These are phyloP conservation scores for Citropsis articulata DNA, from an alignment of 345 rosid genomes.

Conservation along the genomic window DNA sequence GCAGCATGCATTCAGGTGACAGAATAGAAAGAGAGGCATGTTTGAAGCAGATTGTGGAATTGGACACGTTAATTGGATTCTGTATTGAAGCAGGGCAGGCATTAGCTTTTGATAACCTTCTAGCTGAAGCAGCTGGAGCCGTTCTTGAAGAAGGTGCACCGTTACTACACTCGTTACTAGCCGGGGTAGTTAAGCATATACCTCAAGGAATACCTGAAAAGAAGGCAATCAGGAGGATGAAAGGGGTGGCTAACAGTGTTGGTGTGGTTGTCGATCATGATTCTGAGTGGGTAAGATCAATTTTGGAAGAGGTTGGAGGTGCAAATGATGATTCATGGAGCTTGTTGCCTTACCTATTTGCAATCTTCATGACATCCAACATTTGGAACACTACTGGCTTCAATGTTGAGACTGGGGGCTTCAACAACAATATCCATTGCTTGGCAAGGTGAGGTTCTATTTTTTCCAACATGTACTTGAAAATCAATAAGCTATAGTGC, in stretches of 20 bases:
- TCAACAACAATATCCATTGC: conserved; percentile 92
- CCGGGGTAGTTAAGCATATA: conserved; percentile 73
- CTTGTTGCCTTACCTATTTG: conserved; percentile 86
- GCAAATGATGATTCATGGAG: conserved; percentile 95
- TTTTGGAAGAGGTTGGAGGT: conserved; percentile 88
- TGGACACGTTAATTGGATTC: conserved; percentile 91
- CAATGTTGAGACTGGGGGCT: conserved; percentile 92
- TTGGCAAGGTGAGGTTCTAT: conserved; percentile 69
- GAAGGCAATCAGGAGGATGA: conserved; percentile 80
- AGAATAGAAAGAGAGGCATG: conserved; percentile 78
- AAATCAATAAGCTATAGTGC: not conserved
- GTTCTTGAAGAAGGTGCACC: conserved; percentile 90
- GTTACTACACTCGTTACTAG: conserved; percentile 72
- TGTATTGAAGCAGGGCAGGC: conserved; percentile 98
- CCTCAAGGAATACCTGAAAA: conserved; percentile 87
- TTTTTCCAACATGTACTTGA: not conserved
- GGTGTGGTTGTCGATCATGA: conserved; percentile 72
- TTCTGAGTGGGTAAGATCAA: conserved; percentile 93
- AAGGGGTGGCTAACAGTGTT: conserved; percentile 66
- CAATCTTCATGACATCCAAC: conserved; percentile 81
- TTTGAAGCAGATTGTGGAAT: conserved; percentile 81
- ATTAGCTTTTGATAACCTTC: conserved; percentile 83
- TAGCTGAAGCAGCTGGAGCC: conserved; percentile 89
- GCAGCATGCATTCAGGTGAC: conserved; percentile 95
- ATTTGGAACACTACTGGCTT: conserved; percentile 90